Percentiles rank a stretch among this genome's conserved stretches.
phyloP scores from a whole-genome alignment of 2,329 filamentous ascomycete species.

The Venturia pyrina region DNA sequence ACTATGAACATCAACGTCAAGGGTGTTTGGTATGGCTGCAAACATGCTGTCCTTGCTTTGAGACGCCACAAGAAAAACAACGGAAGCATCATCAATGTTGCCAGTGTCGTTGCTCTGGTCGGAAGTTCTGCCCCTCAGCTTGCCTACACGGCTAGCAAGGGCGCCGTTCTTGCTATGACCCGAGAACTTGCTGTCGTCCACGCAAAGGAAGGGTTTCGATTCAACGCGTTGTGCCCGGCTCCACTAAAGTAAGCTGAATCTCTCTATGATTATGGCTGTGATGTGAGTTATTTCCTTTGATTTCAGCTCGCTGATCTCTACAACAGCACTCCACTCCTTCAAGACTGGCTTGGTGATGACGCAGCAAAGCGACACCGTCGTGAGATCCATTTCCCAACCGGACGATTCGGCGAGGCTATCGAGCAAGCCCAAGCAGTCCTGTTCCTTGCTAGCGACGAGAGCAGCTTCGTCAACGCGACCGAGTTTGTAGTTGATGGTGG shows the following conservation, averaged over 20 bases:
- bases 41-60: slow-evolving; percentile 77
- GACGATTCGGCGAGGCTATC: slow-evolving; percentile 84
- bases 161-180: slow-evolving; percentile 81
- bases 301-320: neutral
- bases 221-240: slow-evolving; percentile 84
- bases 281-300: neutral
- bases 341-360: slow-evolving; percentile 91
- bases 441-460: slow-evolving; percentile 79
- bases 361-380: slow-evolving; percentile 68
- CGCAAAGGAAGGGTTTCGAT: slow-evolving; percentile 77
- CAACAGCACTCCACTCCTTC: slow-evolving; percentile 65
- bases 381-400: slow-evolving; percentile 81
- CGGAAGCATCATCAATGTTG: slow-evolving; percentile 85
- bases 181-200: slow-evolving; percentile 87
- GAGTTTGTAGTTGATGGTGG: slow-evolving; percentile 96
- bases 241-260: slow-evolving; percentile 59
- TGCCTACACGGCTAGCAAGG: slow-evolving; percentile 90
- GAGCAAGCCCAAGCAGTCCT: slow-evolving; percentile 86
- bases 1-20: slow-evolving; percentile 95
- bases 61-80: slow-evolving; percentile 69
- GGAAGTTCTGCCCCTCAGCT: slow-evolving; percentile 81
- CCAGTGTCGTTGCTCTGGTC: slow-evolving; percentile 77
- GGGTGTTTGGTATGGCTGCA: slow-evolving; percentile 94
- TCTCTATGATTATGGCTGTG: neutral
- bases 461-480: slow-evolving; percentile 78